Conservation (phyloP, 768 basidiomycete genomes). For the Mycena pura region DNA sequence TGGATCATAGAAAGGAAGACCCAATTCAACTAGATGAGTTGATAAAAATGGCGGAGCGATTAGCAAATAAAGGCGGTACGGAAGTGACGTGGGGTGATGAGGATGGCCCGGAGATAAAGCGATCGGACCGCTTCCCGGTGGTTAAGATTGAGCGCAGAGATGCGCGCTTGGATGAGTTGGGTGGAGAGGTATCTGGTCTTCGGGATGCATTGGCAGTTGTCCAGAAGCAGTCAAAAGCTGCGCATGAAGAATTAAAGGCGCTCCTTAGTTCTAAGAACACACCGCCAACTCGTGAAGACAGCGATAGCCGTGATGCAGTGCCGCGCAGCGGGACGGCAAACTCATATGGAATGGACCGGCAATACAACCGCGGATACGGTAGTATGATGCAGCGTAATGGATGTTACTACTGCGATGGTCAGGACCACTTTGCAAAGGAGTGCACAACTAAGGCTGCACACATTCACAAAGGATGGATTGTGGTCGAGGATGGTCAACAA, state of each 20-base stretch:
- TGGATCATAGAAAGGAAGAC: slow-evolving; percentile 6
- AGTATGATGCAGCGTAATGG: neutral
- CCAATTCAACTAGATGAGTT: slow-evolving; percentile 15
- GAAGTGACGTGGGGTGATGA: slow-evolving; percentile 8
- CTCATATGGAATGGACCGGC: neutral
- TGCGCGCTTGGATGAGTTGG: slow-evolving; percentile 5
- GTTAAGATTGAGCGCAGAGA: slow-evolving; percentile 17
- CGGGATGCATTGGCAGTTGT: slow-evolving; percentile 1
- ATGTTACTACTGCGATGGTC: slow-evolving; percentile 8
- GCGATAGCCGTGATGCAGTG: neutral
- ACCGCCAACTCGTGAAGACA: neutral
- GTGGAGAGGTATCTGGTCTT: slow-evolving; percentile 3
- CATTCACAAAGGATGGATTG: neutral
- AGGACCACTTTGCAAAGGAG: neutral
- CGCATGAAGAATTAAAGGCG: slow-evolving; percentile 9
- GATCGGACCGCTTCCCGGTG: slow-evolving; percentile 10
- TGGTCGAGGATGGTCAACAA: neutral
- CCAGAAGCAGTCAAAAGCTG: slow-evolving; percentile 3
- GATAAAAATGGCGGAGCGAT: slow-evolving; percentile 10
- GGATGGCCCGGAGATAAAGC: neutral
- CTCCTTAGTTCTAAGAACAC: neutral
- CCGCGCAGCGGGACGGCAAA: neutral
- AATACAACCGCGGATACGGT: neutral
- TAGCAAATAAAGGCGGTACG: neutral
- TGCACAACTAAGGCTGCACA: neutral